Evolutionary conservation across 192 early-diverging fungal species (phyloP), one percentile per base, ranked within the genome.

Genomic region (Entomortierella chlamydospora): DNA sequence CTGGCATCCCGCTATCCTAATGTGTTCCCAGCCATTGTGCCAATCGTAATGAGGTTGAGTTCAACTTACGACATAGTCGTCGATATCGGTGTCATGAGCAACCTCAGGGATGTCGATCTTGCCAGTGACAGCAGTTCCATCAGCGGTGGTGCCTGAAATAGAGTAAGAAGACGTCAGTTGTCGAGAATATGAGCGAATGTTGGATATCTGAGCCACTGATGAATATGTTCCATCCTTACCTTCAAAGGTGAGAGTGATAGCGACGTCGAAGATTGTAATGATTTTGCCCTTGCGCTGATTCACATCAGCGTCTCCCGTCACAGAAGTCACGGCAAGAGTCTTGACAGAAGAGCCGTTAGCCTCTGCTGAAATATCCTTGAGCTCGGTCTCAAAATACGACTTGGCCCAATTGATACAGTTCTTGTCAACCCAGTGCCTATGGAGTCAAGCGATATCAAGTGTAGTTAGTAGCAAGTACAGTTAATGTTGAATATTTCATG

Each of bases 241-340:
- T 50, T 78, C 65, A 93, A 96, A 99, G 25, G 84, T 79, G 23
- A 95, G 60, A 37, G 89, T 93, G 73, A 99, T 79, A 26, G 84
- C 85, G 13, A 99, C 84, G 68, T 98, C 97, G 83, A 88, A 97
- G 72, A 99, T 95, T 50, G 95, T 93, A 53, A 99, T 95, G 42
- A 99, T 84, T 80, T 95, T 94, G 34, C 96, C 96, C 82, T 99
- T 99, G 69, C 97, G 90, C 84, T 96, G 94, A 85, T 96, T 97
- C 68, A 99, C 84, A 52, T 98, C 95, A 11, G 90, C 93, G 82
- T 99, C 97, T 34, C 97, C 97, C 6, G 72, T 86, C 28, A 96
- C 88, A 2, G 87, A 85, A 58, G 83, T 73, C 22, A 98, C 84
- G 25, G 89, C 84, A 33, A 84, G 83, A 17, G 91, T 89, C 28